phyloP scores from a whole-genome alignment of 2,329 filamentous ascomycete species.

The Penicillium sp. region DNA sequence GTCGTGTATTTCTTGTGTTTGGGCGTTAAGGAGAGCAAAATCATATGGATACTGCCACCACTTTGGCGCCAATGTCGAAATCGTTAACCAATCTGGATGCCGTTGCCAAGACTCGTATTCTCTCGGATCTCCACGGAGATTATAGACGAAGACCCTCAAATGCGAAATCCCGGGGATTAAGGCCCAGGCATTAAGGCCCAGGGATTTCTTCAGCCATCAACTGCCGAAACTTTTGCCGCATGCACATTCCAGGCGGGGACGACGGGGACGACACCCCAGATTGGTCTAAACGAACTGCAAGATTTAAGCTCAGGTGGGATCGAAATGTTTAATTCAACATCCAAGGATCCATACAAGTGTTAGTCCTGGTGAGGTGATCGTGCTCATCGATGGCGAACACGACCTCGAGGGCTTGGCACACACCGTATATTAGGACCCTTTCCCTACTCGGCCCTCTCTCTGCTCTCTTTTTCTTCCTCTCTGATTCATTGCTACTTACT shows the following conservation, averaged over 20 bases:
- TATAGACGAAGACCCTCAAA: neutral
- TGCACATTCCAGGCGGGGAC: constrained; percentile 13
- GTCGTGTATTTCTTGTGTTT: neutral
- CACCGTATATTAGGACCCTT: constrained; percentile 21
- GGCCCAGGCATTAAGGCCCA: neutral
- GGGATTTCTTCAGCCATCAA: constrained; percentile 10
- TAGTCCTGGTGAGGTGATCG: constrained; percentile 31
- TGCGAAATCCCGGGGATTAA: neutral
- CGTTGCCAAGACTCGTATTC: constrained; percentile 17
- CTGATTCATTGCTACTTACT: neutral
- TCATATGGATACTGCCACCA: constrained; percentile 11
- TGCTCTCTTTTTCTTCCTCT: neutral
- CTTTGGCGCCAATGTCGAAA: constrained; percentile 17
- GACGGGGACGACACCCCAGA: constrained; percentile 10
- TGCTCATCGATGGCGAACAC: constrained; percentile 29
- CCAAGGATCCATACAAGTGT: constrained; percentile 13
- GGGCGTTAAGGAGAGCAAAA: constrained; percentile 4
- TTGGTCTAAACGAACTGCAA: neutral
- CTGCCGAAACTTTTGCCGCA: constrained; percentile 31
- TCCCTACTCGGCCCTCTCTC: constrained; percentile 1
- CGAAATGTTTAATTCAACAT: constrained; percentile 20
- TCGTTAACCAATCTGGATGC: constrained; percentile 10
- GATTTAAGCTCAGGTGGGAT: constrained; percentile 23
- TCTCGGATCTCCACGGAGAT: neutral
- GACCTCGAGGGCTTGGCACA: constrained; percentile 19